Evolutionary conservation across 2,329 filamentous ascomycete species (phyloP), one percentile per base, ranked within the genome.

Genomic region (Chaetomiaceae sp.): DNA sequence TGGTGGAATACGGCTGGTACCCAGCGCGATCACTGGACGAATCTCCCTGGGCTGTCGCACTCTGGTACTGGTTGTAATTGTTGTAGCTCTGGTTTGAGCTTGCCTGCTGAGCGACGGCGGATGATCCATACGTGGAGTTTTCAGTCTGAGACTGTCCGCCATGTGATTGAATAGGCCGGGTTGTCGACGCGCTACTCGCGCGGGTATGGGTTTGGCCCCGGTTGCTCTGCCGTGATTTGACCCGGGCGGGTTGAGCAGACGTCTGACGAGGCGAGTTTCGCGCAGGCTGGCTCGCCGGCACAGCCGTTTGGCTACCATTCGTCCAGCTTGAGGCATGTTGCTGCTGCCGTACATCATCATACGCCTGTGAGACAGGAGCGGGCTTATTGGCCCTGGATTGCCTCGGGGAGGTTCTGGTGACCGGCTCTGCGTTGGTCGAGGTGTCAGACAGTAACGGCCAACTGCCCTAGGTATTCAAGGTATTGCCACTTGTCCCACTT

Each of bases 161-260:
- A 45, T 42, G 51, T 17, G 35, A 22, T n/a, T 47, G 54, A n/a
- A 44, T 26, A 7, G 46, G 42, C 36, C 43, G 51, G 11, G 18
- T 42, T 22, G 38, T 39, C 18, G 43, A 33, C 12, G 18, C 37
- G 48, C 17, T 56, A 38, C 45, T 57, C 22, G 56, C 53, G 1
- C 64, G 60, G 18, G 64, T 62, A 14, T 54, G 60, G 5, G 51
- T 61, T 43, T 65, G 62, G 1, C 58, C 48, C 34, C 62, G 61
- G n/a, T 65, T 64, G 2, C 61, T 58, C 36, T 66, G 63, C 42
- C 62, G 57, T 11, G 68, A 68, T 47, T 60, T 60, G 10, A 61
- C 54, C 48, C 65, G 67, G 19, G 48, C 45, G 24, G 55, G 56
- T 30, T 60, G 62, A 8, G 58, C 56, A 2, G 59, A 57, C 0